phyloP scores from a whole-genome alignment of 1,284 basidiomycete species.

The Malassezia vespertilionis region DNA sequence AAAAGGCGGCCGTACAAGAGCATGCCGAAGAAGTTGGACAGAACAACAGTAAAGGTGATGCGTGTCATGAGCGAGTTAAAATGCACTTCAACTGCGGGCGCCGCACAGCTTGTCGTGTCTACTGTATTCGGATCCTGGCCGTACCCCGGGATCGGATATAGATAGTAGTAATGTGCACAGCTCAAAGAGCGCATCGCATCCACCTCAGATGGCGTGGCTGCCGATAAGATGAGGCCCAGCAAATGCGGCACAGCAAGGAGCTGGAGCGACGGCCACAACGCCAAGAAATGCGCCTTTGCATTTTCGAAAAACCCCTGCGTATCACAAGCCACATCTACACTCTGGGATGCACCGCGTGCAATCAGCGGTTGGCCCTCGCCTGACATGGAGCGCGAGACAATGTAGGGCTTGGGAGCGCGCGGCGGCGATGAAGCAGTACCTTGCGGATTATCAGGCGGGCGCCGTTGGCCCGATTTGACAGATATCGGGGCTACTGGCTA shows the following conservation, averaged over 20 bases:
- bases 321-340: background rate
- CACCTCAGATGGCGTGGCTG: conserved; percentile 13
- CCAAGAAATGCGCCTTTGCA: too few species aligned
- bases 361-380: too few species aligned
- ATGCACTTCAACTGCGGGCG: conserved; percentile 14
- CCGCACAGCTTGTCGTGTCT: conserved; percentile 1
- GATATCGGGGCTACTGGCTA: too few species aligned
- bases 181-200: conserved; percentile 17
- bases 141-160: background rate
- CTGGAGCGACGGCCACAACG: conserved; percentile 5
- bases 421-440: too few species aligned
- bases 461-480: too few species aligned
- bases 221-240: conserved; percentile 9
- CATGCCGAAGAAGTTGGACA: conserved; percentile 17
- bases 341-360: background rate
- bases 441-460: too few species aligned
- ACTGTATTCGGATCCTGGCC: background rate
- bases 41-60: conserved; percentile 9
- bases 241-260: conserved; percentile 10
- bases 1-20: conserved; percentile 12
- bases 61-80: conserved; percentile 6
- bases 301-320: too few species aligned
- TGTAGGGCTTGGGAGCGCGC: too few species aligned
- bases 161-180: conserved; percentile 14
- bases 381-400: too few species aligned